phyloP scores from a whole-genome alignment of 257 asterid genomes.

The Lavandula angustifolia region DNA sequence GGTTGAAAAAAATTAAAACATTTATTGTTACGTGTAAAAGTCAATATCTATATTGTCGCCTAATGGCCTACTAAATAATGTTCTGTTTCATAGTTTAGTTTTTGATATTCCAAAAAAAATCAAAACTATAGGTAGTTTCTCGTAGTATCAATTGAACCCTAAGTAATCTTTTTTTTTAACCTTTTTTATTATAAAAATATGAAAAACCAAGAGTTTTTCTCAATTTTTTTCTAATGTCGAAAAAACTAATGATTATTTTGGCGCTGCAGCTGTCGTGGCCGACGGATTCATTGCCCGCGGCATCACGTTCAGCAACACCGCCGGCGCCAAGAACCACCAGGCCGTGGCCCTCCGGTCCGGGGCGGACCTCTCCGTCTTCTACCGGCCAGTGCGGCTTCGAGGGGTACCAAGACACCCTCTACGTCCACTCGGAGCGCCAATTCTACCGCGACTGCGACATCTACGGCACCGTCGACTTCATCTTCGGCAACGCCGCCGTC shows the following conservation, averaged over 20 bases:
- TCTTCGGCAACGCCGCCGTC: conserved; percentile 84
- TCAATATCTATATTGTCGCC: too few species aligned
- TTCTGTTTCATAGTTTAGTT: too few species aligned
- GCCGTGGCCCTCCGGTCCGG: conserved; percentile 88
- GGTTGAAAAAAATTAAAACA: too few species aligned
- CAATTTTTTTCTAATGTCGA: too few species aligned
- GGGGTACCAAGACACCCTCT: conserved; percentile 90
- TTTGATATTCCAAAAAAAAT: too few species aligned
- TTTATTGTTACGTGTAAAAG: too few species aligned
- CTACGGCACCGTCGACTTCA: conserved; percentile 84
- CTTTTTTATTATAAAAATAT: too few species aligned
- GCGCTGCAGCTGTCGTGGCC: conserved; percentile 54
- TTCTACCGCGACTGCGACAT: conserved; percentile 74
- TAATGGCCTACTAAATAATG: too few species aligned
- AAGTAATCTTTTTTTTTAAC: too few species aligned
- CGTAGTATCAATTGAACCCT: too few species aligned
- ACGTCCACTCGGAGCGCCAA: conserved; percentile 64
- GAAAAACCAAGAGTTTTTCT: too few species aligned
- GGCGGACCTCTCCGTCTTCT: conserved; percentile 72
- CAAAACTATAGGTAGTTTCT: too few species aligned
- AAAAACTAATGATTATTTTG: not conserved
- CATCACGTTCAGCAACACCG: conserved; percentile 77
- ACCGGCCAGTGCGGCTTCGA: conserved; percentile 74
- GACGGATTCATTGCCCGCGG: conserved; percentile 77
- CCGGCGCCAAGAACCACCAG: conserved; percentile 71